Evolutionary conservation across 306 rosid genomes (phyloP).

Genomic region (Lathyrus oleraceus): DNA sequence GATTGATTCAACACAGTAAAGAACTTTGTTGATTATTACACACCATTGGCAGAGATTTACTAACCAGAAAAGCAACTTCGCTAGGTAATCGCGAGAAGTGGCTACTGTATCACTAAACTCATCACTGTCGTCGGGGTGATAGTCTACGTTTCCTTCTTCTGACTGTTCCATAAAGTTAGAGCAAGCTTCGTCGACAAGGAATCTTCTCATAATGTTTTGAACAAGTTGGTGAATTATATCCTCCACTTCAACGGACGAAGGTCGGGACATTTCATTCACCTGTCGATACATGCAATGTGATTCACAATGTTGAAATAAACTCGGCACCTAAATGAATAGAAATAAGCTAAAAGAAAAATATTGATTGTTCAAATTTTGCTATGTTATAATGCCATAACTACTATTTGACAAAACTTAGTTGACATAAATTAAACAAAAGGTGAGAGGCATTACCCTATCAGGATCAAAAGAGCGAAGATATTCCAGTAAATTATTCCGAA

Average conservation of each 20-base stretch:
- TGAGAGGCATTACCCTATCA: conserved; percentile 61
- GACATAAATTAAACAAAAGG: conserved; percentile 11
- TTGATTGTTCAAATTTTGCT: background rate
- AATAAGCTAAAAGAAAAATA: background rate
- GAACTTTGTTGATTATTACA: conserved; percentile 13
- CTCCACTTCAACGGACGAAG: conserved; percentile 82
- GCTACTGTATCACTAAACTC: conserved; percentile 52
- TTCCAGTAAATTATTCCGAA: conserved; percentile 72
- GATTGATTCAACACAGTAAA: background rate
- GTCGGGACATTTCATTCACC: conserved; percentile 85
- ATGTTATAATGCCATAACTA: background rate
- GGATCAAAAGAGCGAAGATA: conserved; percentile 89
- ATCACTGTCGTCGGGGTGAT: conserved; percentile 39
- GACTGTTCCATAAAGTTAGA: conserved; percentile 49
- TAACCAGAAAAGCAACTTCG: conserved; percentile 97
- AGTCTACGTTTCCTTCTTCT: conserved; percentile 42
- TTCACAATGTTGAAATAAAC: conserved; percentile 9
- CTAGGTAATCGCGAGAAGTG: conserved; percentile 91
- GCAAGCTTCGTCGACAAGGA: conserved; percentile 55
- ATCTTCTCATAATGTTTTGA: conserved; percentile 61
- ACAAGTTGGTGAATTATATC: conserved; percentile 88
- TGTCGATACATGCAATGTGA: conserved; percentile 36
- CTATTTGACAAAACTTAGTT: background rate
- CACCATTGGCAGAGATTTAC: conserved; percentile 34
- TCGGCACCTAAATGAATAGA: background rate